Base-by-base conservation (phyloP, 768 basidiomycete genomes). In the Tulasnella calospora region DNA sequence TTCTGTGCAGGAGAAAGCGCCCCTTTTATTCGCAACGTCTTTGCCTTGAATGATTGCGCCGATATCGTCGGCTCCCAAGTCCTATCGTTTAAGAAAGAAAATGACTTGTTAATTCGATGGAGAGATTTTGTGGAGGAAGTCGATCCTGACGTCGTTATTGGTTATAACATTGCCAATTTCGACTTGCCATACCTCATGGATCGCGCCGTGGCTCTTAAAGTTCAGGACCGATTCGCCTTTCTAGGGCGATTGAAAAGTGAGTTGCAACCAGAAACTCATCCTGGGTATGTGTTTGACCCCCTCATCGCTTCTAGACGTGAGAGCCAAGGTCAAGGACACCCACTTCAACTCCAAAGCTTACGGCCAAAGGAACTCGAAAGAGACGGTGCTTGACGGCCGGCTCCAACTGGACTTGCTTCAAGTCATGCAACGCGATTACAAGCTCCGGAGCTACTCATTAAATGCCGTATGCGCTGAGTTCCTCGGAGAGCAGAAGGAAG, bases 291-390 rank as follows among this genome's bases (percentile, higher is more conserved):
- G n/a, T 12, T 33, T 69, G 21, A 73, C 10, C 38, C 69, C n/a
- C 21, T 17, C 36, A 33, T n/a, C 71, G 27, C n/a, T 5, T 17
- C 36, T 81, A 98, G 97, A 89, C 78, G 82, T 88, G 76, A 92
- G 89, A 84, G 90, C 95, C 0, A 91, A 93, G 83, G 89, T 90
- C 72, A 98, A 97, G 84, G 94, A 92, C 76, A 95, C 98, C 0
- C 98, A 99, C 83, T 99, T 99, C 85, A 98, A 96, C 8, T 98
- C 96, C 0, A 98, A 95, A 83, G 98, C 98, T 0, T 99, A 96
- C 81, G 98, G 98, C 27, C 94, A 95, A 81, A 93, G 98, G 72
- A 96, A 98, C 84, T 98, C 96, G 0, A 99, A 99, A 83, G 95
- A 96, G 77, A 96, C 96, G 0, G 85, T 87, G 15, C 88, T 99